Evolutionary conservation across 2,329 filamentous ascomycete species (phyloP).

Genomic region (Paraconiothyrium brasiliense): DNA sequence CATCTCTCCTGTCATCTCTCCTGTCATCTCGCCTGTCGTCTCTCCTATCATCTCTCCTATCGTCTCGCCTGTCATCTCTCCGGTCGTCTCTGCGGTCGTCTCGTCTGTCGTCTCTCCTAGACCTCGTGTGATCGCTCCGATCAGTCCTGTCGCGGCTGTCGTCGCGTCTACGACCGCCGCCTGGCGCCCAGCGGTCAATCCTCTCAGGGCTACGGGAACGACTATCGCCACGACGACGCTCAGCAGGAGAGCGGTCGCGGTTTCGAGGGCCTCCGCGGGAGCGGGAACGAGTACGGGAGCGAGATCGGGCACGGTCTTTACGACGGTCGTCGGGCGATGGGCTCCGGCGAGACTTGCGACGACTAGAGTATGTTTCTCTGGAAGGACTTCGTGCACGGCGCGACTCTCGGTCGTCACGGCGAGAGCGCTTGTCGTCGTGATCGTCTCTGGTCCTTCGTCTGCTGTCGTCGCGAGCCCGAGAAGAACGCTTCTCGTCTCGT

Average conservation of each 20-base stretch:
- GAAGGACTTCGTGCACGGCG: slow-evolving; percentile 40
- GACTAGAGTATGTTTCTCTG: slow-evolving; percentile 38
- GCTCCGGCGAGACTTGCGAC: slow-evolving; percentile 43
- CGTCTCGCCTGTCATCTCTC: no score
- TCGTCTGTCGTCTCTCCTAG: slow-evolving; percentile 24
- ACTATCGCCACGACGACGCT: slow-evolving; percentile 29
- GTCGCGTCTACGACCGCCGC: slow-evolving; percentile 23
- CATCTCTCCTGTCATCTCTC: slow-evolving; percentile 33
- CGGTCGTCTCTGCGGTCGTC: slow-evolving; percentile 41
- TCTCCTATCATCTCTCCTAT: slow-evolving; percentile 24
- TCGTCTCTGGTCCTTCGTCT: slow-evolving; percentile 37
- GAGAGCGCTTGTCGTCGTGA: slow-evolving; percentile 34
- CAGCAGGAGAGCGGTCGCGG: slow-evolving; percentile 28
- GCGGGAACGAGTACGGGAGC: slow-evolving; percentile 33
- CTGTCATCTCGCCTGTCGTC: slow-evolving; percentile 22
- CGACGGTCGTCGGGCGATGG: slow-evolving; percentile 34
- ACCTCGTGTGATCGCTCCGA: slow-evolving; percentile 12
- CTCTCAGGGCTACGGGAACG: slow-evolving; percentile 47
- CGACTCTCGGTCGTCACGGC: slow-evolving; percentile 33
- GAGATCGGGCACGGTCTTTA: slow-evolving; percentile 30
- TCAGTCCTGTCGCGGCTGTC: slow-evolving; percentile 25
- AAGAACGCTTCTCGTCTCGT: slow-evolving; percentile 26
- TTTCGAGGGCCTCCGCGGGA: slow-evolving; percentile 26
- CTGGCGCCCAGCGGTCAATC: slow-evolving; percentile 51
- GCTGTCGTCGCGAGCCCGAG: slow-evolving; percentile 32